Base-by-base conservation (phyloP, 371 early-diverging fungal genomes). In the Neoconidiobolus thromboides region DNA sequence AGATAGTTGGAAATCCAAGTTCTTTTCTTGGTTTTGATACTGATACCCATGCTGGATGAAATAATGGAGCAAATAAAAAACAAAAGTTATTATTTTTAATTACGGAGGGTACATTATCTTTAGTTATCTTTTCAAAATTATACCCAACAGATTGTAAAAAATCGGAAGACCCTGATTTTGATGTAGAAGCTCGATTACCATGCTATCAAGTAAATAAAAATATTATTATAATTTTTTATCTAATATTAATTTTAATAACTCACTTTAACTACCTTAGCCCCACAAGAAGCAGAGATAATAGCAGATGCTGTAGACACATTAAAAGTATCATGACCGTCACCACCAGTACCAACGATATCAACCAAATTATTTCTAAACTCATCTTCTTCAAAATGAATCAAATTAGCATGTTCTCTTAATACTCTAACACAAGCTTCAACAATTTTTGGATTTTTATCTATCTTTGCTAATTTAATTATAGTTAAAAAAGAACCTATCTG, bases 301-400 rank as follows among this genome's bases (percentile, higher is more conserved):
- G 87, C 86, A 2, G 93, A 80, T 0, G 95, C 87, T 0, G 97
- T 95, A 1, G 89, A 88, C 5, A 93, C 94, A 67, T 96, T 96
- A 66, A 93, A 95, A 7, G 97, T 96, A 65, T 95, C 78, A 67
- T 88, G 87, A 5, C 93, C 94, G 69, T 96, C 97, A n/a, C 97
- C 97, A 26, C 97, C 97, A 3, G 97, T 96, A 1, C 97, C 97
- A 1, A 96, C 97, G 67, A 94, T 92, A 69, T 96, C 97, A 3
- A 85, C 81, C 0, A 89, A 67, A 15, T 70, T 66, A 47, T 73
- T 76, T 6, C 63, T 65, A 47, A 79, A 64, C 5, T 68, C 68
- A 41, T 70, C 51, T 56, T 69, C 61, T 36, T 64, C 60, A 38
- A 85, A 76, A 12, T 74, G 63, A 14, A 85, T 70, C 1, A 69